Conservation (phyloP, 2,329 filamentous ascomycete genomes). For the Clonostachys solani region DNA sequence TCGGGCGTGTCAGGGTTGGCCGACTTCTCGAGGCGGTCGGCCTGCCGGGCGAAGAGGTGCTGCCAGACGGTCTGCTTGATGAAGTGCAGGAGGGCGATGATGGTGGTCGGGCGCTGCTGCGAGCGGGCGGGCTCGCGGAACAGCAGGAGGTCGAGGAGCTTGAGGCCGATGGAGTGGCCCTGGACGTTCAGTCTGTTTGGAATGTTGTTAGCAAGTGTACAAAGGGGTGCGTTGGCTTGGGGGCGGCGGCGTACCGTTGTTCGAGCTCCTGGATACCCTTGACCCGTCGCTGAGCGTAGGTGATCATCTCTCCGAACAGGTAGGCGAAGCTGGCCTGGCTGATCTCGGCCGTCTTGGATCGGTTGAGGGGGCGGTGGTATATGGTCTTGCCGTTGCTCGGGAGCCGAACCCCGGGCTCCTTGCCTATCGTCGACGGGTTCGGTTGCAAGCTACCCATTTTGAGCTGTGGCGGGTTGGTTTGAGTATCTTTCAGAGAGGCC, state of each 20-base stretch:
- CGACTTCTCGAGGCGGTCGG: slow-evolving; percentile 88
- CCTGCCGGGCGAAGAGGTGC: slow-evolving; percentile 85
- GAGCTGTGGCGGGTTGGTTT: background rate
- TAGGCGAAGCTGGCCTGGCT: slow-evolving; percentile 95
- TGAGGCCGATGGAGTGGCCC: slow-evolving; percentile 90
- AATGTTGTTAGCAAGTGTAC: background rate
- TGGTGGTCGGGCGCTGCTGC: slow-evolving; percentile 75
- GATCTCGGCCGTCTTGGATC: slow-evolving; percentile 81
- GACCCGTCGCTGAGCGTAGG: slow-evolving; percentile 86
- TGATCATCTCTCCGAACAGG: slow-evolving; percentile 94
- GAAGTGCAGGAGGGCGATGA: slow-evolving; percentile 89
- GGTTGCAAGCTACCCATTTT: slow-evolving; percentile 48
- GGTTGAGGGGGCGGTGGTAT: slow-evolving; percentile 92
- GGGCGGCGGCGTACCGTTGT: slow-evolving; percentile 56
- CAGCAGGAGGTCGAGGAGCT: slow-evolving; percentile 90
- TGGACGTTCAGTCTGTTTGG: slow-evolving; percentile 72
- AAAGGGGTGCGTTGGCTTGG: background rate
- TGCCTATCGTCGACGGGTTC: slow-evolving; percentile 32
- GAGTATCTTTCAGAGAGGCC: no score
- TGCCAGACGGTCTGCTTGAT: slow-evolving; percentile 91
- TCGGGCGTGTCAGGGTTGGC: slow-evolving; percentile 77
- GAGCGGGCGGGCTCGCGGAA: slow-evolving; percentile 71
- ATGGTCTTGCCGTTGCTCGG: slow-evolving; percentile 95
- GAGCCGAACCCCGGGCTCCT: slow-evolving; percentile 69
- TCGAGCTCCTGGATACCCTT: slow-evolving; percentile 93